Evolutionary conservation across 2,329 filamentous ascomycete species (phyloP), one percentile per base, ranked within the genome.

Genomic region (Capronia coronata): DNA sequence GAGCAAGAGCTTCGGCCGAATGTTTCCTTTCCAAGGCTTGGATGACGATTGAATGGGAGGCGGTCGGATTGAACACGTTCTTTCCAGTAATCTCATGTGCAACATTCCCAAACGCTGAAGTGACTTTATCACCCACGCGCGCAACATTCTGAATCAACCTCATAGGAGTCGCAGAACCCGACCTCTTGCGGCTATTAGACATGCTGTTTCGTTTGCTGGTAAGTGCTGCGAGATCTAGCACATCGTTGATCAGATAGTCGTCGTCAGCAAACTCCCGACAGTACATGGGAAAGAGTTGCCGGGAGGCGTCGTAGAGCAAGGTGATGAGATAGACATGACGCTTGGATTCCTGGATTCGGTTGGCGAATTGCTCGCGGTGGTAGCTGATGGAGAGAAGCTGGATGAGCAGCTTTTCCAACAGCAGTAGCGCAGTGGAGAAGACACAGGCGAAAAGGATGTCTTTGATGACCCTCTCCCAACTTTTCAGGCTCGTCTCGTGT

Each of bases 41-140:
- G 10, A 94, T 75, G 3, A 97, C 88, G 42, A 97, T 81, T 0
- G 88, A 93, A 65, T 96, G 90, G 1, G 90, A 83, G 3, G 89
- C 86, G 62, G 87, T 91, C 11, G 88, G 84, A 67, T 96, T 95
- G 72, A 97, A 94, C 18, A 96, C 85, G 62, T 95, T 82, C 71
- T 94, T 94, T 58, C 93, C 93, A 0, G 93, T 95, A 52, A 98
- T 90, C 63, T 97, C 93, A 1, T 87, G 87, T 1, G 93, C 91
- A 43, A 97, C 81, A 62, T 94, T 93, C 19, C 93, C 93, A 66
- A 97, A 94, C 0, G 84, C 86, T 1, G 88, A 90, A 0, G 90
- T 95, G 54, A 97, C 82, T 70, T 95, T 95, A 73, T 94, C 91
- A 62, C 91, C 91, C 47, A 95, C 75, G 18, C 89, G 82, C 34